A percentile compares a stretch with the other conserved stretches of the same genome.
These are phyloP conservation scores for Solanum hybrid DNA, from an alignment of 305 asterid species.

Conservation along the genomic window DNA sequence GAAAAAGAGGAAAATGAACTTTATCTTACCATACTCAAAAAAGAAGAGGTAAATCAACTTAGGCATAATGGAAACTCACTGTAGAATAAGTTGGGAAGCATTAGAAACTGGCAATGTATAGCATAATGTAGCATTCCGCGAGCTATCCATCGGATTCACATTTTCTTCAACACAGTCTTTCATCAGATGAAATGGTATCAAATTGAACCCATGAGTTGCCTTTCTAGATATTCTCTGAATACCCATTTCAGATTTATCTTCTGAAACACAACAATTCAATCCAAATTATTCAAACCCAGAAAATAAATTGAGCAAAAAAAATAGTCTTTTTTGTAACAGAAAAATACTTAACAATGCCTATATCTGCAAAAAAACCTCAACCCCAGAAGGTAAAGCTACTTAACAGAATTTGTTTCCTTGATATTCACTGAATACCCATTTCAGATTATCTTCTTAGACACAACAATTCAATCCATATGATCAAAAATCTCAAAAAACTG, in stretches of 20 bases:
- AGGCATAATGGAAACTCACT: conserved; percentile 30
- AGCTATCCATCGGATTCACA: conserved; percentile 15
- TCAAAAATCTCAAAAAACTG: not conserved
- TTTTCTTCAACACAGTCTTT: conserved; percentile 23
- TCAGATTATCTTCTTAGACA: not conserved
- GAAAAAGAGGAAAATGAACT: not conserved
- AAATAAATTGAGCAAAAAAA: not conserved
- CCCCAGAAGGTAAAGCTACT: not conserved
- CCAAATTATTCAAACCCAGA: not conserved
- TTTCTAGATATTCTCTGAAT: conserved; percentile 54
- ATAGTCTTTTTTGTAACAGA: not conserved
- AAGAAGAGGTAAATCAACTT: not conserved
- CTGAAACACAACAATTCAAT: conserved; percentile 15
- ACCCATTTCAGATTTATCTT: conserved; percentile 27
- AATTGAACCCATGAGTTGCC: conserved; percentile 53
- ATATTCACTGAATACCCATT: not conserved
- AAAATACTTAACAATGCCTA: not conserved
- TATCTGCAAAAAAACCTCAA: not conserved
- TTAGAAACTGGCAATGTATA: conserved; percentile 52
- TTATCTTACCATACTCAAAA: not conserved
- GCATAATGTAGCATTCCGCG: conserved; percentile 43
- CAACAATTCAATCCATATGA: not conserved
- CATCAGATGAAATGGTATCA: conserved; percentile 44
- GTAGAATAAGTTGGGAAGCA: conserved; percentile 43
- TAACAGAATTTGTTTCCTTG: not conserved